phyloP scores from a whole-genome alignment of 169 alveolate species.

The Cytauxzoon felis region DNA sequence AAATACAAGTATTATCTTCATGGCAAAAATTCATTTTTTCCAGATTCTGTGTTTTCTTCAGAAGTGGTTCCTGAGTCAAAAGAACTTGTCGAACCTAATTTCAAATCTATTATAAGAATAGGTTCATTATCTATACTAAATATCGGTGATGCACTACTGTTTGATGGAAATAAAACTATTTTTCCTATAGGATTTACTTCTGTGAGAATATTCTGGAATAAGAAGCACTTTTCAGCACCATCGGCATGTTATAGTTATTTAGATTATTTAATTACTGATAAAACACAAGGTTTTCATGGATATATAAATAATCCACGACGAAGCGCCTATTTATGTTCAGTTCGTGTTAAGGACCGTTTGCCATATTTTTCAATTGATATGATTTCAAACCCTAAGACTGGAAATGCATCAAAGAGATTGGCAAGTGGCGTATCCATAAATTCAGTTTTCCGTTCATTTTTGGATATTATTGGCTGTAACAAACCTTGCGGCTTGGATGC shows the following conservation, averaged over 20 bases:
- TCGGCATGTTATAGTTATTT: background rate
- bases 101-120: constrained; percentile 24
- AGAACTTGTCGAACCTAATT: background rate
- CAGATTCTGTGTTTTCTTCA: background rate
- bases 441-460: background rate
- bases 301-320: constrained; percentile 15
- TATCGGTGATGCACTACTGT: constrained; percentile 62
- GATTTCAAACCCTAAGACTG: background rate
- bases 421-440: constrained; percentile 10
- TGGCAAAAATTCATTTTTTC: background rate
- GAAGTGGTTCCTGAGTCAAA: background rate
- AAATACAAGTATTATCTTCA: constrained; percentile 7
- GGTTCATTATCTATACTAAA: constrained; percentile 61
- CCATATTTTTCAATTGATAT: constrained; percentile 29
- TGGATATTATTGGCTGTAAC: background rate
- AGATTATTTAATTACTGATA: background rate
- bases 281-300: constrained; percentile 3
- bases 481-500: background rate
- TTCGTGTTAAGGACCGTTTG: constrained; percentile 15
- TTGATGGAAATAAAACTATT: constrained; percentile 39
- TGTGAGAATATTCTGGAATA: constrained; percentile 60
- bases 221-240: constrained; percentile 6
- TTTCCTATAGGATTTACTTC: constrained; percentile 69
- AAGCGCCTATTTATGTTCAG: constrained; percentile 33
- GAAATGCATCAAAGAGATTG: background rate